Conservation (phyloP, 805 yeast species). For the Metschnikowia henanensis region DNA sequence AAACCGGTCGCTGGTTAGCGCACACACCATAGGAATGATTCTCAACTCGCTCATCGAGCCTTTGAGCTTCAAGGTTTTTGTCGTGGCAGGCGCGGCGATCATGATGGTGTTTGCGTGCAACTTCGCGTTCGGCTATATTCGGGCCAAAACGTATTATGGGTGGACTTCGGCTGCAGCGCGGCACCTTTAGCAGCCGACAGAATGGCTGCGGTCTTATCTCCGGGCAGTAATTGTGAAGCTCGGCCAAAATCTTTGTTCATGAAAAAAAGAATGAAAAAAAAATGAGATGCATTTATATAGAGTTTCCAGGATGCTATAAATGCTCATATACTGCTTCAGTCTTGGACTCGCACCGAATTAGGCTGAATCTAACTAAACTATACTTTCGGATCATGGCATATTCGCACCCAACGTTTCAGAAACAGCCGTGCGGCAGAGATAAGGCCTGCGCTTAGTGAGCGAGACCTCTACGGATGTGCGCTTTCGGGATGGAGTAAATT, state of each 20-base stretch:
- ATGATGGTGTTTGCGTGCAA: constrained; percentile 56
- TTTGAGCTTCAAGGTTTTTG: constrained; percentile 57
- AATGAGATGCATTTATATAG: too few relatives aligned
- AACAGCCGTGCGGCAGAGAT: background rate
- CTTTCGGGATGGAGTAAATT: too few relatives aligned
- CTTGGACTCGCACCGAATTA: too few relatives aligned
- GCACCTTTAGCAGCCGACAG: constrained; percentile 4
- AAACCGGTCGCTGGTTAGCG: constrained; percentile 53
- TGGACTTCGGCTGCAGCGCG: constrained; percentile 12
- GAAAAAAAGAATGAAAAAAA: too few relatives aligned
- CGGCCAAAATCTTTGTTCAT: background rate
- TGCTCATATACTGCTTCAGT: too few relatives aligned
- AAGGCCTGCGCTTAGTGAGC: too few relatives aligned
- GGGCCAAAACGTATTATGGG: constrained; percentile 54
- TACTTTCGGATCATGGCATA: too few relatives aligned
- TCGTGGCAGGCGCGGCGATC: constrained; percentile 43
- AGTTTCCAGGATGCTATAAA: too few relatives aligned
- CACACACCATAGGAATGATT: constrained; percentile 61
- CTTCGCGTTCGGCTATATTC: constrained; percentile 63
- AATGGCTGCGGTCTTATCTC: background rate
- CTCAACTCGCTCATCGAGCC: constrained; percentile 68
- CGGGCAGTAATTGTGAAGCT: background rate
- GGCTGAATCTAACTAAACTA: too few relatives aligned
- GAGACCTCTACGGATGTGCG: too few relatives aligned
- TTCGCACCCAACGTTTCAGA: background rate